phyloP scores from a whole-genome alignment of 2,329 filamentous ascomycete species.

The Claviceps spartinae region DNA sequence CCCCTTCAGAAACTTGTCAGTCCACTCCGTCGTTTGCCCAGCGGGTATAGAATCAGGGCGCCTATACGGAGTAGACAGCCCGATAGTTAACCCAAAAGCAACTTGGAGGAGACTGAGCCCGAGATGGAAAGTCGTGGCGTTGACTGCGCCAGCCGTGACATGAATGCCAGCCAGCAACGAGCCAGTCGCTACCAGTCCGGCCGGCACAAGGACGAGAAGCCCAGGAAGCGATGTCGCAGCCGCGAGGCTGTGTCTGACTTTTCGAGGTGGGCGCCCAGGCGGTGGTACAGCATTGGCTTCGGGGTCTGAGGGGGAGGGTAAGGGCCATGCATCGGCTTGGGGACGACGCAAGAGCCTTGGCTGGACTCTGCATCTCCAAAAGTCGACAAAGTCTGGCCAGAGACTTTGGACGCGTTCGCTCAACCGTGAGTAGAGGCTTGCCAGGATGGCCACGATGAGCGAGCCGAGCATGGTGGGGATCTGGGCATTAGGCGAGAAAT shows the following conservation, averaged over 20 bases:
- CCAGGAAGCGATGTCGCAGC: slow-evolving; percentile 76
- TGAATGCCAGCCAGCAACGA: slow-evolving; percentile 44
- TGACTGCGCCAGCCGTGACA: slow-evolving; percentile 23
- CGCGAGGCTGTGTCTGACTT: slow-evolving; percentile 54
- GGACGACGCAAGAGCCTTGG: slow-evolving; percentile 10
- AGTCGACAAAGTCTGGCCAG: slow-evolving; percentile 32
- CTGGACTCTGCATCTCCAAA: slow-evolving; percentile 27
- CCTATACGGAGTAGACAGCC: slow-evolving; percentile 44
- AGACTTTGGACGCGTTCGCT: slow-evolving; percentile 38
- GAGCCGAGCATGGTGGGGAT: too few species aligned
- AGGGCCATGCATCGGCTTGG: slow-evolving; percentile 18
- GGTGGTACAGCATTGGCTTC: slow-evolving; percentile 17
- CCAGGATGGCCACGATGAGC: too few species aligned
- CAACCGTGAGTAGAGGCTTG: too few species aligned
- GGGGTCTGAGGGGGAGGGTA: slow-evolving; percentile 17
- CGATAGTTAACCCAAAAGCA: slow-evolving; percentile 48
- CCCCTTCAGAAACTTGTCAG: slow-evolving; percentile 35
- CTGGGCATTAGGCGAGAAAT: too few species aligned
- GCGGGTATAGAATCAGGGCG: slow-evolving; percentile 39
- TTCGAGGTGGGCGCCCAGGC: slow-evolving; percentile 7
- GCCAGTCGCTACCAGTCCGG: slow-evolving; percentile 45
- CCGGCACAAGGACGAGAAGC: slow-evolving; percentile 62
- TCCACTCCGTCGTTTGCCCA: slow-evolving; percentile 44
- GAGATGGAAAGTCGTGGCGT: slow-evolving; percentile 37
- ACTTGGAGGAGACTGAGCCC: slow-evolving; percentile 46